Conservation (phyloP, 1,284 basidiomycete species). For the Agaricales sp. region DNA sequence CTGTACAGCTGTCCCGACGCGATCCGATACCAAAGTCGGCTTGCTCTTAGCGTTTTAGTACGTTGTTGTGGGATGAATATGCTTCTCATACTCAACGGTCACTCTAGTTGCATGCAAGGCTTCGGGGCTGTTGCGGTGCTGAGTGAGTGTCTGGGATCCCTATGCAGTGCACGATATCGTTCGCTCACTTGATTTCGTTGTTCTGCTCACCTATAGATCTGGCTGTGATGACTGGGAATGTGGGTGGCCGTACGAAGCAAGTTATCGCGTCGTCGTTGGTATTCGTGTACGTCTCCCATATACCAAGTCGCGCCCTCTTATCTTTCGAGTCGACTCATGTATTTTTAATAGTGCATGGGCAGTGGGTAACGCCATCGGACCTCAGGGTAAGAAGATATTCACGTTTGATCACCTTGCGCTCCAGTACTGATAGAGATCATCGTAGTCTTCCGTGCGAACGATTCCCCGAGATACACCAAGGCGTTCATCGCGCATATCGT, state of each 20-base stretch:
- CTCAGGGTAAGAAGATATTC: constrained; percentile 23
- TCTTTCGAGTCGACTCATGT: neutral
- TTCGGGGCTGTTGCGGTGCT: constrained; percentile 32
- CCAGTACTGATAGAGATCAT: neutral
- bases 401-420: neutral
- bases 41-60: constrained; percentile 40
- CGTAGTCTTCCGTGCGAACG: constrained; percentile 36
- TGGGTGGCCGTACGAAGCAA: constrained; percentile 38
- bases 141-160: constrained; percentile 8
- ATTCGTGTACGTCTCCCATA: constrained; percentile 30
- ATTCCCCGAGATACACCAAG: constrained; percentile 35
- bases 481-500: constrained; percentile 40
- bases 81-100: neutral
- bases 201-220: constrained; percentile 22
- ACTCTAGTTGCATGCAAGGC: constrained; percentile 30
- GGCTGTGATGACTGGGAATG: constrained; percentile 35
- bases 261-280: constrained; percentile 33
- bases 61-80: constrained; percentile 10
- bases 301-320: neutral
- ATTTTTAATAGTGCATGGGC: constrained; percentile 29
- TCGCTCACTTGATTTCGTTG: neutral
- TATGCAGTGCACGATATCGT: too few relatives aligned
- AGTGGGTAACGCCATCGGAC: constrained; percentile 37
- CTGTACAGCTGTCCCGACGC: constrained; percentile 25
- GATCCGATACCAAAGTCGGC: constrained; percentile 32